These are phyloP conservation scores for Penicillium griseofulvum DNA, from an alignment of 2,329 filamentous ascomycete genomes.

Conservation along the genomic window DNA sequence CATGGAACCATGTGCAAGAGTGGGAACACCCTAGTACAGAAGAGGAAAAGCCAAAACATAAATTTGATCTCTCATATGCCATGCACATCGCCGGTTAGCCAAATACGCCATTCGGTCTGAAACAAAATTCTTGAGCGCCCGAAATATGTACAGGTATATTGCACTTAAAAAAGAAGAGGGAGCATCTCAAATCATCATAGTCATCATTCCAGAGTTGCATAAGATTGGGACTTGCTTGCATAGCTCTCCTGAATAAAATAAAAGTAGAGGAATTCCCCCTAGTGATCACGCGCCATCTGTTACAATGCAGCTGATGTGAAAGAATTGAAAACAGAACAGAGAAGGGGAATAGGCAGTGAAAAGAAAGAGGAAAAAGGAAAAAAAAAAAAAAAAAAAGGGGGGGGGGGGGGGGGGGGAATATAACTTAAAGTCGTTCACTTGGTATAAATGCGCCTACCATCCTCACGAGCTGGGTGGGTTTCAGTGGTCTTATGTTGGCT, in stretches of 20 bases:
- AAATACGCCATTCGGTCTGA: constrained; percentile 5
- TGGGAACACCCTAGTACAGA: constrained; percentile 3
- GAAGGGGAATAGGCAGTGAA: constrained; percentile 4
- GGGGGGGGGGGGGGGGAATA: no score
- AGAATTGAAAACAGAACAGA: not conserved
- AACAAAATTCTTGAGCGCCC: constrained; percentile 11
- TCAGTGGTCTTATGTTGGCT: no score
- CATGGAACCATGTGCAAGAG: not conserved
- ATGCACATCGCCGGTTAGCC: constrained; percentile 10
- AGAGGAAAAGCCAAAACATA: constrained; percentile 6
- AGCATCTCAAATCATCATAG: not conserved
- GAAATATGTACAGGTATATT: constrained; percentile 17
- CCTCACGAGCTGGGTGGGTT: no score
- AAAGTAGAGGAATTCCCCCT: not conserved
- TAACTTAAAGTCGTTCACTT: no score
- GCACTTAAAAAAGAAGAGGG: not conserved
- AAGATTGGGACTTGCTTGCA: not conserved
- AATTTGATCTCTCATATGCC: constrained; percentile 26
- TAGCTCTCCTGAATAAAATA: not conserved
- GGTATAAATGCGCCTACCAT: no score
- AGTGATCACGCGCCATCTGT: constrained; percentile 11
- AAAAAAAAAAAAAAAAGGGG: not conserved
- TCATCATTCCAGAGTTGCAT: constrained; percentile 1
- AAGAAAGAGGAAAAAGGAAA: not conserved
- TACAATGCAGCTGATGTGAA: constrained; percentile 3